These are phyloP conservation scores for Fonsecaea pugnacius DNA, from an alignment of 2,329 filamentous ascomycete species.

Conservation along the genomic window DNA sequence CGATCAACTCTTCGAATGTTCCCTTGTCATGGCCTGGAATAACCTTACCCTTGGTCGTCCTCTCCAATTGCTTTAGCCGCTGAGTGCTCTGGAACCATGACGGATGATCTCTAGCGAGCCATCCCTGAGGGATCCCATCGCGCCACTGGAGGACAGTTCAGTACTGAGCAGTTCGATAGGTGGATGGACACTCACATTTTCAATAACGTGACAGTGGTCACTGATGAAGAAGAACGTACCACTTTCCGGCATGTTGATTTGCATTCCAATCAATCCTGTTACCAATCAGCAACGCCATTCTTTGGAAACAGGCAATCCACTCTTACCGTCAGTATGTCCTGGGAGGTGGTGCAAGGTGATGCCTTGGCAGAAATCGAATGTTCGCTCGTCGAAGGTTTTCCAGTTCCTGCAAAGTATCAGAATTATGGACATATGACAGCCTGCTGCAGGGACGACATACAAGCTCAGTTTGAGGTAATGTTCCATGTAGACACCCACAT, in stretches of 20 bases:
- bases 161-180: background rate
- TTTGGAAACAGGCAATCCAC: background rate
- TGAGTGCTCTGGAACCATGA: slow-evolving; percentile 37
- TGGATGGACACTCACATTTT: slow-evolving; percentile 32
- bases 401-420: slow-evolving; percentile 32
- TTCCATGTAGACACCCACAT: slow-evolving; percentile 37
- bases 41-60: slow-evolving; percentile 32
- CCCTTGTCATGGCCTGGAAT: slow-evolving; percentile 37
- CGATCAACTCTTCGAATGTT: slow-evolving; percentile 32
- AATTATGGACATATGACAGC: background rate
- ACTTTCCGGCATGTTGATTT: slow-evolving; percentile 37
- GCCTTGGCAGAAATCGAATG: slow-evolving; percentile 37
- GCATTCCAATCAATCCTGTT: slow-evolving; percentile 36
- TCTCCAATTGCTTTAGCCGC: slow-evolving; percentile 35
- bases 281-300: slow-evolving; percentile 16
- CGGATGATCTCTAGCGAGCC: slow-evolving; percentile 37
- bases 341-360: slow-evolving; percentile 37
- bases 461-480: slow-evolving; percentile 37
- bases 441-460: slow-evolving; percentile 22
- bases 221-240: slow-evolving; percentile 37
- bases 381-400: slow-evolving; percentile 37
- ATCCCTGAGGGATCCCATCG: slow-evolving; percentile 37
- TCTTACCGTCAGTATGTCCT: slow-evolving; percentile 36
- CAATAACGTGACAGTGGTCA: slow-evolving; percentile 38
- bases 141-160: slow-evolving; percentile 32